phyloP scores from a whole-genome alignment of 176 grass and related monocot genomes.

The Calamus simplicifolius region DNA sequence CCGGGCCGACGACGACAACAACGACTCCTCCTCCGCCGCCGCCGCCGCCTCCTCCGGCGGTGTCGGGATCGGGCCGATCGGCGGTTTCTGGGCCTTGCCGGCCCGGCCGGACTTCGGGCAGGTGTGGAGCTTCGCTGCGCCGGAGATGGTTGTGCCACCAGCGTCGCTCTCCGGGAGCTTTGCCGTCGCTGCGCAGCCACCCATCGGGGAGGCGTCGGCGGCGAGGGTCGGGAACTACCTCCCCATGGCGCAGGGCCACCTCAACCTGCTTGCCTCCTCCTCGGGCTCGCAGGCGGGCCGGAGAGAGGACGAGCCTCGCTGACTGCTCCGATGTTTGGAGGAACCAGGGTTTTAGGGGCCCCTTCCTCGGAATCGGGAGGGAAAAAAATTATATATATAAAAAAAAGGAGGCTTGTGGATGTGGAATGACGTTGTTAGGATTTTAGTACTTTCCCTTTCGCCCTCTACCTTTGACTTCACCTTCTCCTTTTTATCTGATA shows the following conservation, averaged over 20 bases:
- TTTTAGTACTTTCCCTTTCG: too few species aligned
- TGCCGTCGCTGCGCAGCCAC: conserved; percentile 23
- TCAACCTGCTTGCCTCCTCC: conserved; percentile 84
- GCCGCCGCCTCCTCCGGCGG: neutral
- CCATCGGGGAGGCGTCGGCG: conserved; percentile 60
- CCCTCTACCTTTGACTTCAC: too few species aligned
- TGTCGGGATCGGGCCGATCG: conserved; percentile 6
- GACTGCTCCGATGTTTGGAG: neutral
- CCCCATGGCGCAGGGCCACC: conserved; percentile 72
- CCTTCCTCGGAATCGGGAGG: too few species aligned
- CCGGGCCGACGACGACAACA: conserved; percentile 18
- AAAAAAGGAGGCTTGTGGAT: too few species aligned
- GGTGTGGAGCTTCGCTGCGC: conserved; percentile 78
- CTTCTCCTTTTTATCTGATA: too few species aligned
- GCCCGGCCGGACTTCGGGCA: conserved; percentile 60
- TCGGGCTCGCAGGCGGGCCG: conserved; percentile 37
- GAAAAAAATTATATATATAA: too few species aligned
- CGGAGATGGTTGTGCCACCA: conserved; percentile 45
- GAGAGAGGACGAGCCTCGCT: conserved; percentile 51
- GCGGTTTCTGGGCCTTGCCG: conserved; percentile 67
- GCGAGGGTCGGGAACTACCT: conserved; percentile 92
- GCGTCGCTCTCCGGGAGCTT: conserved; percentile 1
- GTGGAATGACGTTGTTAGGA: too few species aligned
- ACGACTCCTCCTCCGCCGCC: neutral
- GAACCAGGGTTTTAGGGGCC: too few species aligned